Evolutionary conservation across 345 rosid genomes (phyloP), one percentile per base, ranked within the genome.

Genomic region (Nephelium lappaceum): DNA sequence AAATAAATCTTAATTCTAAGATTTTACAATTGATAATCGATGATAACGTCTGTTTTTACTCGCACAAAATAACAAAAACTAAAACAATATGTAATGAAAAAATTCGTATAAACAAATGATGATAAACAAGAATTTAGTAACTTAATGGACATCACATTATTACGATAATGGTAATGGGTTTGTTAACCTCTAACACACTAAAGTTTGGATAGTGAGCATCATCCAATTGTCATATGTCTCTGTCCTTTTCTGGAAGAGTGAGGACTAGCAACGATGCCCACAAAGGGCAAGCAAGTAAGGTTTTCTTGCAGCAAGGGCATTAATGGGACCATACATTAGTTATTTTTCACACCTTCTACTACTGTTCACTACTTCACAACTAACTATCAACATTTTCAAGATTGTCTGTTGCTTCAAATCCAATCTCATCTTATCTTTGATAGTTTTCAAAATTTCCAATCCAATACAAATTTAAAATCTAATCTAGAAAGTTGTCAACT

Each of bases 261-360:
- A 14, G 23, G 11, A 58, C 66, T 65, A 57, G 21, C 21, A 39
- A 31, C 65, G 4, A 5, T 6, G 11, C 36, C 39, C 55, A 79
- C 55, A 61, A 24, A 72, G 74, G 27, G 41, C 66, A 36, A 43
- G 57, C 12, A 45, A 45, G 12, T 0, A 21, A 31, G 49, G 31
- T 36, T 83, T 73, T 75, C 76, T 42, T 69, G 77, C 77, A 65
- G 27, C 65, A 23, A 70, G 77, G 49, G 80, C 63, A 78, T 75
- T 18, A 45, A 38, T 39, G 74, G 80, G 79, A 41, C 78, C 43
- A 71, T 21, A 18, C 39, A 38, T 53, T n/a, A 31, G 41, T 41
- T 5, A 8, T 3, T 10, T n/a, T 11, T 39, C 66, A 64, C 67
- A 61, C 63, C 25, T 49, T 72, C 23, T 61, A 45, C n/a, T 63